Percentiles rank a stretch among this genome's conserved stretches.
Evolutionary conservation across 2,329 filamentous ascomycete genomes (phyloP).

Genomic region (Xenosphaeropsis pyriputrescens): DNA sequence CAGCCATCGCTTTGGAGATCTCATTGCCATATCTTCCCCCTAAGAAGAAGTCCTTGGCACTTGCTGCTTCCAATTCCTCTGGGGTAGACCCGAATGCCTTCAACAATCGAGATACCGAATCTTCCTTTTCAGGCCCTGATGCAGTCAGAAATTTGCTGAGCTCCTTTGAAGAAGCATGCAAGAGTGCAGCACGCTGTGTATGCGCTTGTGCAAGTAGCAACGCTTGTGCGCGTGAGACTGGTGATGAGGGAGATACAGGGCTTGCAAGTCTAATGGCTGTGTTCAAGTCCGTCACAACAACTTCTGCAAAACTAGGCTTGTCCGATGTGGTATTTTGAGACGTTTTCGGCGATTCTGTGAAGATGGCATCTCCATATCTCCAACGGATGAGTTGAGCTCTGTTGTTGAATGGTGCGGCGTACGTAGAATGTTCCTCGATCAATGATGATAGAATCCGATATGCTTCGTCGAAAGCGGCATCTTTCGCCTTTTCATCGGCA

Average conservation of each 20-base stretch:
- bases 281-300: slow-evolving; percentile 35
- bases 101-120: slow-evolving; percentile 31
- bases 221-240: slow-evolving; percentile 43
- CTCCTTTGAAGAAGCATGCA: slow-evolving; percentile 37
- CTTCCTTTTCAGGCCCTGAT: not conserved
- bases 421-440: slow-evolving; percentile 42
- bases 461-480: too few species aligned
- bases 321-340: slow-evolving; percentile 14
- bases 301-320: slow-evolving; percentile 2
- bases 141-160: slow-evolving; percentile 1
- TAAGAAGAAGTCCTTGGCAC: slow-evolving; percentile 46
- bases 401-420: slow-evolving; percentile 64
- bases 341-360: slow-evolving; percentile 25
- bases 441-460: slow-evolving; percentile 18
- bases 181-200: slow-evolving; percentile 55
- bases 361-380: slow-evolving; percentile 44
- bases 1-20: slow-evolving; percentile 47
- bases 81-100: slow-evolving; percentile 16
- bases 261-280: slow-evolving; percentile 42
- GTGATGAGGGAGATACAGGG: slow-evolving; percentile 30
- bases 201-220: slow-evolving; percentile 55
- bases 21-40: slow-evolving; percentile 52
- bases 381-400: slow-evolving; percentile 52
- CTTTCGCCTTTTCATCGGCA: too few species aligned
- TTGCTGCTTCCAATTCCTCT: slow-evolving; percentile 42